Conservation (phyloP, 495 filamentous ascomycete species). For the Patellaria atrata region DNA sequence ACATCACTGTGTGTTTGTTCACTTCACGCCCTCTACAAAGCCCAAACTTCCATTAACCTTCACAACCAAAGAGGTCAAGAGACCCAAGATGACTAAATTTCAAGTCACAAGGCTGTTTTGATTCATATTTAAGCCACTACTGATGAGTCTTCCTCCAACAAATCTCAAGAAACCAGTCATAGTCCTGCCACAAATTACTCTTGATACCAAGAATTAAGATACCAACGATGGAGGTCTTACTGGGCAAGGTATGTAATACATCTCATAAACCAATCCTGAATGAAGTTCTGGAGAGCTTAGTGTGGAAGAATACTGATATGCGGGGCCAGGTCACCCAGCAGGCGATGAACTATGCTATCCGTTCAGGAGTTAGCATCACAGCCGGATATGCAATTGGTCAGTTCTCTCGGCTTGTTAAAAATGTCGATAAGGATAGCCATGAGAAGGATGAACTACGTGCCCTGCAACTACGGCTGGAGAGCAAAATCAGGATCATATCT, state of each 20-base stretch:
- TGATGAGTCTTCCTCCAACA: too few species aligned
- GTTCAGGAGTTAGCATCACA: constrained; percentile 70
- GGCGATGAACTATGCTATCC: constrained; percentile 82
- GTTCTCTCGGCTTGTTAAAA: constrained; percentile 65
- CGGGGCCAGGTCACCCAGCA: constrained; percentile 67
- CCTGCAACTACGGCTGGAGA: constrained; percentile 62
- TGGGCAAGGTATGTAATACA: constrained; percentile 42
- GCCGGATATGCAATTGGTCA: constrained; percentile 74
- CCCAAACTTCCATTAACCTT: too few species aligned
- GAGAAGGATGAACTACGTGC: constrained; percentile 53
- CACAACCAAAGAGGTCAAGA: too few species aligned
- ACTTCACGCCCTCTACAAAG: too few species aligned
- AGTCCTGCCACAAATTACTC: too few species aligned
- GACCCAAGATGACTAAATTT: too few species aligned
- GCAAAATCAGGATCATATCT: constrained; percentile 82
- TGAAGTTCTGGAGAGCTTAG: constrained; percentile 1
- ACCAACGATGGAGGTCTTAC: constrained; percentile 81
- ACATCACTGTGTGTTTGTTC: too few species aligned
- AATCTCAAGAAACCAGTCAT: too few species aligned
- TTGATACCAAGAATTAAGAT: too few species aligned
- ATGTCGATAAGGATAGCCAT: constrained; percentile 38
- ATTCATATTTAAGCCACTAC: too few species aligned
- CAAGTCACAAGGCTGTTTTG: too few species aligned
- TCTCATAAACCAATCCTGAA: not conserved
- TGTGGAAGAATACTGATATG: too few species aligned